Evolutionary conservation across 129 eudicot genomes (phyloP).

Genomic region (Centaurea solstitialis): DNA sequence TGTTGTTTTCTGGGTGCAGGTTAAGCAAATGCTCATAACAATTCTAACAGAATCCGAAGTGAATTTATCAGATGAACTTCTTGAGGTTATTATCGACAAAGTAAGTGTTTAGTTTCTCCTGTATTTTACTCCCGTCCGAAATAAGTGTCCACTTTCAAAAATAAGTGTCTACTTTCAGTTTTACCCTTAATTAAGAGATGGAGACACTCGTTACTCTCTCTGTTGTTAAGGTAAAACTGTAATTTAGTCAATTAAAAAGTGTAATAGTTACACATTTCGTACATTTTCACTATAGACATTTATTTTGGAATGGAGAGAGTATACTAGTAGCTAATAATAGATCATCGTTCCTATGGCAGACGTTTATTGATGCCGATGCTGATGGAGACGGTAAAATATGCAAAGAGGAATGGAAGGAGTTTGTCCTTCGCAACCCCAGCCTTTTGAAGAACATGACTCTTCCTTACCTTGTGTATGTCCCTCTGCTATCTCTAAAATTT

Average conservation of each 20-base stretch:
- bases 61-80: conserved; percentile 78
- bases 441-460: conserved; percentile 87
- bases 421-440: conserved; percentile 50
- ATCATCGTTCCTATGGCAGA: conserved; percentile 36
- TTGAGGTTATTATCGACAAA: conserved; percentile 85
- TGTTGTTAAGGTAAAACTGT: no score
- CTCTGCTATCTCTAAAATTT: neutral
- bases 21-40: conserved; percentile 89
- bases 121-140: neutral
- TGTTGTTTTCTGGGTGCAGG: conserved; percentile 32
- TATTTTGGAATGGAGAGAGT: no score
- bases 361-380: conserved; percentile 79
- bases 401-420: conserved; percentile 76
- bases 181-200: no score
- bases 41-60: conserved; percentile 76
- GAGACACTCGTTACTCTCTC: no score
- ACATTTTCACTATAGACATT: no score
- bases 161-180: no score
- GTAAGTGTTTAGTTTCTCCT: conserved; percentile 28
- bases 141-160: no score
- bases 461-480: conserved; percentile 62
- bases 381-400: conserved; percentile 74
- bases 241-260: no score
- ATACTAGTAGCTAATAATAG: neutral
- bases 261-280: no score